Evolutionary conservation across 805 yeast genomes (phyloP).

Genomic region (Ogataea trehaloabstinens): DNA sequence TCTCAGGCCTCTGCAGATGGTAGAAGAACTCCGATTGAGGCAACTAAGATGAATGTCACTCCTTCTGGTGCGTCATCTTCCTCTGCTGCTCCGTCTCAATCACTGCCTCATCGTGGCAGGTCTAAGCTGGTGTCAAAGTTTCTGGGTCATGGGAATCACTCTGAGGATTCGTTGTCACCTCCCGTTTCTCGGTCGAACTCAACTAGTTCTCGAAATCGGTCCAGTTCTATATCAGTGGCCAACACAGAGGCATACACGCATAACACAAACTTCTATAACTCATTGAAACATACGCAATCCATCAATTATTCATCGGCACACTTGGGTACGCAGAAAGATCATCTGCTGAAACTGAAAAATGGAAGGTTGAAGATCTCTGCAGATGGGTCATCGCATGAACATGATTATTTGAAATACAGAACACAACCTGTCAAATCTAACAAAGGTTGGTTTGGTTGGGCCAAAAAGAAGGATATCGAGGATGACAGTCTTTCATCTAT

Average conservation of each 20-base stretch:
- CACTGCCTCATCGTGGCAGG: slow-evolving; percentile 19
- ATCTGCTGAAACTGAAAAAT: slow-evolving; percentile 24
- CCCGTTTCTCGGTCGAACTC: slow-evolving; percentile 22
- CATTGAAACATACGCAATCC: slow-evolving; percentile 28
- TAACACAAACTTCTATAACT: slow-evolving; percentile 7
- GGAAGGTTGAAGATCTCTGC: slow-evolving; percentile 30
- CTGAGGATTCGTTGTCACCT: slow-evolving; percentile 23
- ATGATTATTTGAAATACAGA: slow-evolving; percentile 32
- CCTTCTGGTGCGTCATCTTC: slow-evolving; percentile 9
- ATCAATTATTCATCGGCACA: slow-evolving; percentile 23
- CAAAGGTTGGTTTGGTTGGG: slow-evolving; percentile 32
- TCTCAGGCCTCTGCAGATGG: neutral
- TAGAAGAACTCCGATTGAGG: neutral
- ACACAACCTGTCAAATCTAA: slow-evolving; percentile 30
- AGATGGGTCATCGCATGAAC: slow-evolving; percentile 34
- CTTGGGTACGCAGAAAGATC: slow-evolving; percentile 22
- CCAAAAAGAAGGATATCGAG: slow-evolving; percentile 31
- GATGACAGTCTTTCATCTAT: slow-evolving; percentile 26
- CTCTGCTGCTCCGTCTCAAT: slow-evolving; percentile 11
- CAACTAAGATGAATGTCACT: slow-evolving; percentile 5
- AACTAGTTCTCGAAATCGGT: slow-evolving; percentile 15
- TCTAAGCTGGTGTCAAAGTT: slow-evolving; percentile 22
- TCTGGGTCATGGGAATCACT: slow-evolving; percentile 15
- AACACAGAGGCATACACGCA: slow-evolving; percentile 16
- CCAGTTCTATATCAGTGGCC: slow-evolving; percentile 23